Conservation (phyloP, 129 eudicot genomes). For the Smallanthus sonchifolius region DNA sequence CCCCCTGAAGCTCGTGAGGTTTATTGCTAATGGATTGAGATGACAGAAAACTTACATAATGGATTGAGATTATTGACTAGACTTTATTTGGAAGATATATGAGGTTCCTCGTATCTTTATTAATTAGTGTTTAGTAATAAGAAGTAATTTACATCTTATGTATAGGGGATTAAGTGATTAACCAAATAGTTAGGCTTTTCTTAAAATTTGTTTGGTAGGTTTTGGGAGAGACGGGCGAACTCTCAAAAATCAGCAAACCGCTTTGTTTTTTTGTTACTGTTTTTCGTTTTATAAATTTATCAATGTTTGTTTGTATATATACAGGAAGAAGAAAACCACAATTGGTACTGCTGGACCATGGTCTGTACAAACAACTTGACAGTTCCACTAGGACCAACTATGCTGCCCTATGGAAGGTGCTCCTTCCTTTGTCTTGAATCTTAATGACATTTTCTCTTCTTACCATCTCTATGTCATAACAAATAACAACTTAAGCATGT, state of each 20-base stretch:
- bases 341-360: conserved; percentile 87
- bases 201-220: background rate
- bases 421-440: background rate
- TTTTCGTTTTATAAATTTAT: background rate
- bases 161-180: background rate
- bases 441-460: background rate
- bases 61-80: background rate
- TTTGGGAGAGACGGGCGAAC: background rate
- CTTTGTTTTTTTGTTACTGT: background rate
- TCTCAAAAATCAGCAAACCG: background rate
- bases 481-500: background rate
- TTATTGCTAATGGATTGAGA: background rate
- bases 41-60: background rate
- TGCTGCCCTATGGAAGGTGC: conserved; percentile 93
- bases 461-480: background rate
- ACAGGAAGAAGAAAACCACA: conserved; percentile 83
- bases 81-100: background rate
- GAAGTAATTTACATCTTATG: background rate
- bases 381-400: conserved; percentile 56
- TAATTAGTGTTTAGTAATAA: background rate
- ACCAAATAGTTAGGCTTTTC: background rate
- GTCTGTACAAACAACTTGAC: conserved; percentile 88
- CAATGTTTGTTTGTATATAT: conserved; percentile 3
- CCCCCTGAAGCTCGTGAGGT: background rate
- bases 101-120: background rate